A percentile compares a stretch with the other conserved stretches of the same genome.
These are phyloP conservation scores for Neopestalotiopsis sp. DNA, from an alignment of 2,329 filamentous ascomycete species.

Conservation along the genomic window DNA sequence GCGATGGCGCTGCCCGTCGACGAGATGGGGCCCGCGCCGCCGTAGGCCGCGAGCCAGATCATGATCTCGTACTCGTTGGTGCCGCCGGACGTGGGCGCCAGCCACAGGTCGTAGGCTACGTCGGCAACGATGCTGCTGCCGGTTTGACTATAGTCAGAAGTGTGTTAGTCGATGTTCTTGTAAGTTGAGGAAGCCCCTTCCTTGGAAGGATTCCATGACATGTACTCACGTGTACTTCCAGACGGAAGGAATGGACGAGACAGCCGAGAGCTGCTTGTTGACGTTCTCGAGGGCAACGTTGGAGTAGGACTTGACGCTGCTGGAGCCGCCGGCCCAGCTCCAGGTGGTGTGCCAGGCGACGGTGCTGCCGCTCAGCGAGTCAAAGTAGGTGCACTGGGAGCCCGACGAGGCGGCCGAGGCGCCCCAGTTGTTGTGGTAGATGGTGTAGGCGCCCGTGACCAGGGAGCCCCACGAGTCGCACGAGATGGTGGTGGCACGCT, in stretches of 20 bases:
- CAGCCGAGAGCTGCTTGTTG: slow-evolving; percentile 38
- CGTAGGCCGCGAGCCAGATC: slow-evolving; percentile 34
- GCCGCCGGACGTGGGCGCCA: slow-evolving; percentile 46
- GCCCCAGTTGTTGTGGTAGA: slow-evolving; percentile 61
- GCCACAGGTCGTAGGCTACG: slow-evolving; percentile 66
- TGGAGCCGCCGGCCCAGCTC: slow-evolving; percentile 46
- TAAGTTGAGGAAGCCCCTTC: not conserved
- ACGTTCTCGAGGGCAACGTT: slow-evolving; percentile 44
- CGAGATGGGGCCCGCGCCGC: slow-evolving; percentile 39
- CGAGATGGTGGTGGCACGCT: slow-evolving; percentile 36
- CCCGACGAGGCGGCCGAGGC: slow-evolving; percentile 39
- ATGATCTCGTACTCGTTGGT: slow-evolving; percentile 64
- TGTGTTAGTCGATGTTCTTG: not conserved
- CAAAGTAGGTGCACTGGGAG: slow-evolving; percentile 47
- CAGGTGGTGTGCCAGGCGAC: slow-evolving; percentile 49
- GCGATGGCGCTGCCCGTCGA: slow-evolving; percentile 55
- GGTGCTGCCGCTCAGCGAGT: slow-evolving; percentile 37
- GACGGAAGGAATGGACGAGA: slow-evolving; percentile 41
- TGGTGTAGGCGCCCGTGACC: slow-evolving; percentile 45
- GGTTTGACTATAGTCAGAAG: slow-evolving; percentile 43
- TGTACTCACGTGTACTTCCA: slow-evolving; percentile 52
- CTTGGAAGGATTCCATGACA: not conserved
- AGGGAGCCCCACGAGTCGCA: slow-evolving; percentile 46
- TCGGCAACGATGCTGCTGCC: slow-evolving; percentile 55
- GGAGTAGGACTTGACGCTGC: slow-evolving; percentile 51